A percentile compares a stretch with the other conserved stretches of the same genome.
Conservation (phyloP, 306 rosid genomes). For the Cajanus cajan region DNA sequence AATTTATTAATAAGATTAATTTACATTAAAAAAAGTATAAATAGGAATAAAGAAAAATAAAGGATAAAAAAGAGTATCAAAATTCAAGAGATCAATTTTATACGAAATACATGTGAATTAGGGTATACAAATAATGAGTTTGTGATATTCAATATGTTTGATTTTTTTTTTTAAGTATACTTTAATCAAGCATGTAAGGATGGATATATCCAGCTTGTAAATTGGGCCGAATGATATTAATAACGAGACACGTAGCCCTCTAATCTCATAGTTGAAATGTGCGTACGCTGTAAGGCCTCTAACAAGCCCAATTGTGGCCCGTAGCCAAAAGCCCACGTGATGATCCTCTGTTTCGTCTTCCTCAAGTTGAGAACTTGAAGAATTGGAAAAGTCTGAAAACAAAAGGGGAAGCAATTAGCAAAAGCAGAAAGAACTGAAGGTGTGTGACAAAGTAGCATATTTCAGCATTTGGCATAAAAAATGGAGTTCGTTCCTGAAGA, state of each 20-base stretch:
- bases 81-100: neutral
- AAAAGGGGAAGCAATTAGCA: neutral
- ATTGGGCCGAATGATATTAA: neutral
- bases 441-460: constrained; percentile 6
- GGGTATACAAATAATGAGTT: too few species aligned
- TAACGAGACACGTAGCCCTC: neutral
- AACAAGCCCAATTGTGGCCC: neutral
- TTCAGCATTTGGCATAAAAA: neutral
- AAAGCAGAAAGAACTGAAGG: neutral
- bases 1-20: too few species aligned
- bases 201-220: too few species aligned
- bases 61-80: neutral
- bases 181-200: neutral
- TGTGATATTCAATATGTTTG: neutral
- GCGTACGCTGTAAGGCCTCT: neutral
- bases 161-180: too few species aligned
- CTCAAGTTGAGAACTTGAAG: neutral
- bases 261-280: too few species aligned
- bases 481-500: constrained; percentile 73
- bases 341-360: constrained; percentile 5
- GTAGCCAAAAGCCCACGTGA: neutral
- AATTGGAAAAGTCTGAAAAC: neutral
- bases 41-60: neutral
- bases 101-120: too few species aligned
- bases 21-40: too few species aligned